Percentiles rank a stretch among this genome's conserved stretches.
These are phyloP conservation scores for Sugiyamaella grinbergsii DNA, from an alignment of 1,139 yeast species.

Conservation along the genomic window DNA sequence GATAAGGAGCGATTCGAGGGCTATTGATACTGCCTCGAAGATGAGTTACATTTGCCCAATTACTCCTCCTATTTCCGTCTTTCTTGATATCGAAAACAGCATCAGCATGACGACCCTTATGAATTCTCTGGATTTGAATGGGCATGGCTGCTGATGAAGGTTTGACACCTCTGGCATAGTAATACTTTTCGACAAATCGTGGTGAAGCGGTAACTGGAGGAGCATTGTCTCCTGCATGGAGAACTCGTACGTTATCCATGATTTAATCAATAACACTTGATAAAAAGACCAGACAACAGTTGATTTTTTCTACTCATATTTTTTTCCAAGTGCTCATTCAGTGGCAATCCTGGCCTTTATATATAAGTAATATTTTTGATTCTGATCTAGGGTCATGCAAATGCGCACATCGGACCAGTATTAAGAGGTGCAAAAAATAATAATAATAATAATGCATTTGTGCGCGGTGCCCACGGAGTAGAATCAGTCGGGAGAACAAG, in stretches of 20 bases:
- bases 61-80: constrained; percentile 13
- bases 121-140: constrained; percentile 30
- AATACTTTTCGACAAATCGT: constrained; percentile 23
- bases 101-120: constrained; percentile 28
- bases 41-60: constrained; percentile 1
- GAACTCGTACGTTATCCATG: constrained; percentile 16
- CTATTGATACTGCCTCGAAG: not conserved
- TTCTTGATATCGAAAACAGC: constrained; percentile 29
- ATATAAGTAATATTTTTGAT: no score
- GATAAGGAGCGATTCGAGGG: constrained; percentile 11
- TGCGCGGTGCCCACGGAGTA: constrained; percentile 11
- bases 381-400: no score
- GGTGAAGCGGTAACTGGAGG: constrained; percentile 4
- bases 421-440: not conserved
- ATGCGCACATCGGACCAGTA: no score
- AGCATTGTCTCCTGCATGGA: constrained; percentile 10
- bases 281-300: no score
- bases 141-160: constrained; percentile 20
- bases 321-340: no score
- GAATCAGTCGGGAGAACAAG: not conserved
- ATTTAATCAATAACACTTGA: no score
- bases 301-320: no score
- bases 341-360: no score
- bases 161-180: constrained; percentile 27
- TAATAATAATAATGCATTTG: not conserved